These are phyloP conservation scores for Penicillium sp. DNA, from an alignment of 2,329 filamentous ascomycete species.

Conservation along the genomic window DNA sequence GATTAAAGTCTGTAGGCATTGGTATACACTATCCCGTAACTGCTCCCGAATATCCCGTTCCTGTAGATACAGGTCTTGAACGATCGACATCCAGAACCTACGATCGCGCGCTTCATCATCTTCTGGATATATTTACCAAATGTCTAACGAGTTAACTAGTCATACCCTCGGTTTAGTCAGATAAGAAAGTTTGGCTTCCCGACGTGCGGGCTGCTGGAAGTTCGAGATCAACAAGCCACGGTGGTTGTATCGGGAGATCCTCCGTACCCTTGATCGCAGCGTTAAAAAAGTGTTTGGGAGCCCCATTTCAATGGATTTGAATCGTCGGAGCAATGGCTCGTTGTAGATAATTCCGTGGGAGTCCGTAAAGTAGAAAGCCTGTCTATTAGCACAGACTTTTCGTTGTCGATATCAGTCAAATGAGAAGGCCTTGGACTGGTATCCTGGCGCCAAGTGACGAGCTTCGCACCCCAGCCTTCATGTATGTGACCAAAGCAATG, in stretches of 20 bases:
- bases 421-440: conserved; percentile 38
- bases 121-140: no score
- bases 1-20: no score
- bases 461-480: conserved; percentile 54
- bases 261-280: conserved; percentile 49
- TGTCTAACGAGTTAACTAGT: no score
- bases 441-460: conserved; percentile 48
- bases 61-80: no score
- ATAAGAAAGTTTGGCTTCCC: no score
- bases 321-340: conserved; percentile 40
- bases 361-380: conserved; percentile 9
- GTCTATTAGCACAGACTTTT: conserved; percentile 34
- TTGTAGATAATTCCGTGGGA: conserved; percentile 25
- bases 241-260: conserved; percentile 38
- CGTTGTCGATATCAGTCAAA: conserved; percentile 46
- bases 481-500: conserved; percentile 43
- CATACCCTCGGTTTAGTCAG: no score
- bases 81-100: no score
- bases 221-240: conserved; percentile 52
- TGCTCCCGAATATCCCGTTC: no score
- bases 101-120: no score
- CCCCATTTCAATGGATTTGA: conserved; percentile 33
- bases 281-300: conserved; percentile 57
- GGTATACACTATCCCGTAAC: no score
- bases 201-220: conserved; percentile 25